Evolutionary conservation across 306 rosid genomes (phyloP).

Genomic region (Ceratonia siliqua): DNA sequence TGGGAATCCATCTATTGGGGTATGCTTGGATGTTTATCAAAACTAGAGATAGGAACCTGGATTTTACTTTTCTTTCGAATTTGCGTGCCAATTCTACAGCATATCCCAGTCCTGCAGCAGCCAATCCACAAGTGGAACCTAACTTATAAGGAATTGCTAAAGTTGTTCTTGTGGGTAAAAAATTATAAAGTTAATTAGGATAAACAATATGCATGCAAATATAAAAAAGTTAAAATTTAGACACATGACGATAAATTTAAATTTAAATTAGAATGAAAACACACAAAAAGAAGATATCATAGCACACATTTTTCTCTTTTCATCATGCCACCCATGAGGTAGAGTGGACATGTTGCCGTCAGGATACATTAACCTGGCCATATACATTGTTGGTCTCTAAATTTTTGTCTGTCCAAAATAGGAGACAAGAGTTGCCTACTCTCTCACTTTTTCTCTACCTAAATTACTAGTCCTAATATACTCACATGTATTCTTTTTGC

Average conservation of each 20-base stretch:
- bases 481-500: not conserved
- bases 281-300: not conserved
- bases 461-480: not conserved
- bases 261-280: not conserved
- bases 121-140: conserved; percentile 2
- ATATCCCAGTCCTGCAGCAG: not conserved
- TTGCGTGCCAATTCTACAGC: not conserved
- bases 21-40: not conserved
- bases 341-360: not conserved
- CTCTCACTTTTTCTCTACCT: not conserved
- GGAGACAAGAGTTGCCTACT: not conserved
- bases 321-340: not conserved
- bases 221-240: not conserved
- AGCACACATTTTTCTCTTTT: not conserved
- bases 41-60: not conserved
- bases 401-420: not conserved
- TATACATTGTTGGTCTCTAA: not conserved
- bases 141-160: not conserved
- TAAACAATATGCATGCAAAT: not conserved
- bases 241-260: not conserved
- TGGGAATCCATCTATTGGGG: not conserved
- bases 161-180: conserved; percentile 1
- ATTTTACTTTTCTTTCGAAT: not conserved
- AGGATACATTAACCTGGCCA: not conserved
- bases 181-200: not conserved